Evolutionary conservation across 768 basidiomycete species (phyloP), one percentile per base, ranked within the genome.

Genomic region (Thelephora ganbajun): DNA sequence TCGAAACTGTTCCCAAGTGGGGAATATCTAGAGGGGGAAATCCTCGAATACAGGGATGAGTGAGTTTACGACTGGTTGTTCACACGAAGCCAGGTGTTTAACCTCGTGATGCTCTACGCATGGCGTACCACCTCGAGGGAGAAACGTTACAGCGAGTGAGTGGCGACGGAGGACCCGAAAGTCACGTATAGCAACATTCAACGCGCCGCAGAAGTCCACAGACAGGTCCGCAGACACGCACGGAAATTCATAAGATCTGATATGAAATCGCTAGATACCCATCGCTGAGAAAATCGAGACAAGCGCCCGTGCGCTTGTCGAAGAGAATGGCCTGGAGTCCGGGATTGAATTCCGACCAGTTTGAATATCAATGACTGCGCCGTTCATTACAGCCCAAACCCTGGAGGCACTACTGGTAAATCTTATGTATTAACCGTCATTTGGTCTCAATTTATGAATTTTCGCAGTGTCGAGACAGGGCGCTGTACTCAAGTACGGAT

Each of bases 271-370:
- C 92, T 80, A 1, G 86, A 94, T 56, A 94, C 98, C n/a, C n/a
- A n/a, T n/a, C 54, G 93, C 81, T 30, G 80, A 98, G 50, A 73
- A 80, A 56, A 93, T 99, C 57, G 96, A 98, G 65, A 80, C 91
- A 55, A 84, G 88, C 9, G 89, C 85, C 20, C 73, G 96, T 44
- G 81, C 91, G 2, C 66, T 98, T 33, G 93, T 94, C 0, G 96
- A 98, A 65, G 93, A 86, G 66, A 77, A 81, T 53, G 91, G 89
- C 9, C 61, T 89, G 46, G 78, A 91, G 50, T 68, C 77, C 35
- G 94, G 96, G 2, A 72, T 99, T 96, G 92, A 1, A 98, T 99
- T 66, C 96, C 96, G 26, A 98, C 94, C 7, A 96, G 96, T 34
- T 68, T 98, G 53, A 93, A 82, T 64, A 63, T 91, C 54, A 99